A percentile compares a stretch with the other conserved stretches of the same genome.
These are phyloP conservation scores for Antrodiella citrinella DNA, from an alignment of 768 basidiomycete genomes.

Conservation along the genomic window DNA sequence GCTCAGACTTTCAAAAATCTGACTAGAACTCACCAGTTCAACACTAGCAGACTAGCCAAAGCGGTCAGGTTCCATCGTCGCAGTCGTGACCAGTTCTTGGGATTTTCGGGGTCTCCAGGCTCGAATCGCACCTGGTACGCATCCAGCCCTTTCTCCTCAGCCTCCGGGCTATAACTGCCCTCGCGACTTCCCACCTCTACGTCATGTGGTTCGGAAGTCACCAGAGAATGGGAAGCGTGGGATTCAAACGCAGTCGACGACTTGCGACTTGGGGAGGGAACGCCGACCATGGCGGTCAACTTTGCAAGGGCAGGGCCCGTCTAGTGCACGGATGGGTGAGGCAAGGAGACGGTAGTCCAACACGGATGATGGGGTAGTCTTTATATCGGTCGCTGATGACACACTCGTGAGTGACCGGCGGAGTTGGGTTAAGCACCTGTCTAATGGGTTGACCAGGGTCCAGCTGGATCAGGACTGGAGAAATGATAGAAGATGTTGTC, in stretches of 20 bases:
- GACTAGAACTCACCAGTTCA: conserved; percentile 35
- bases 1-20: too few relatives aligned
- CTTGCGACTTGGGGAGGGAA: neutral
- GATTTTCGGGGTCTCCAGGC: conserved; percentile 17
- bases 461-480: too few relatives aligned
- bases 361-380: too few relatives aligned
- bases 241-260: neutral
- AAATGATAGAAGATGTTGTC: too few relatives aligned
- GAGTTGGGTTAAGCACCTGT: too few relatives aligned
- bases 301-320: neutral
- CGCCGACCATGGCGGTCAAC: neutral
- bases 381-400: too few relatives aligned
- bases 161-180: conserved; percentile 17
- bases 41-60: conserved; percentile 15
- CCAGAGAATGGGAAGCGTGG: neutral
- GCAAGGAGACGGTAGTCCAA: too few relatives aligned
- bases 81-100: conserved; percentile 17
- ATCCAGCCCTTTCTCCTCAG: conserved; percentile 19
- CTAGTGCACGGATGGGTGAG: neutral
- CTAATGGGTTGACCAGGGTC: too few relatives aligned
- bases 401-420: too few relatives aligned
- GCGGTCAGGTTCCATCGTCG: conserved; percentile 21
- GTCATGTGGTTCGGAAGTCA: neutral
- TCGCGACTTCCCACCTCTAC: conserved; percentile 9
- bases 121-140: conserved; percentile 18